Conservation (phyloP, 495 filamentous ascomycete species). For the Bryoglossum gracile region DNA sequence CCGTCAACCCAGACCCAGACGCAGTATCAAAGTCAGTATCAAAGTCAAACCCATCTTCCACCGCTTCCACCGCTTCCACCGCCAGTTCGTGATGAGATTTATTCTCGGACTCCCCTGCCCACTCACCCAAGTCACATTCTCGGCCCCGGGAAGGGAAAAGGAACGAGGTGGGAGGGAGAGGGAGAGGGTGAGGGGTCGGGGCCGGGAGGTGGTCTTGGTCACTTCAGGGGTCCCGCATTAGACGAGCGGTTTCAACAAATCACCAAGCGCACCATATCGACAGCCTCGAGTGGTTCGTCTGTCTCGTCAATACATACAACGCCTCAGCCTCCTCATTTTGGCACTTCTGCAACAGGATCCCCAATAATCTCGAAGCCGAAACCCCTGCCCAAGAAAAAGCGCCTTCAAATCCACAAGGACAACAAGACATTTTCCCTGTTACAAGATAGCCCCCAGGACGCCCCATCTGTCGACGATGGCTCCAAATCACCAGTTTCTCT, state of each 20-base stretch:
- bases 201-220: too few relatives aligned
- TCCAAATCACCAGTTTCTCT: conserved; percentile 1
- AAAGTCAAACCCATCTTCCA: too few relatives aligned
- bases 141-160: conserved; percentile 6
- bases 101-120: conserved; percentile 22
- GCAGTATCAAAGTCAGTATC: too few relatives aligned
- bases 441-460: conserved; percentile 16
- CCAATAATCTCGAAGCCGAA: conserved; percentile 16
- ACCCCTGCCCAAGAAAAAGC: conserved; percentile 20
- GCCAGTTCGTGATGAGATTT: conserved; percentile 17
- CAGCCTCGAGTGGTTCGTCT: conserved; percentile 16
- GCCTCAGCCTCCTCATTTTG: conserved; percentile 13
- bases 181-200: too few relatives aligned
- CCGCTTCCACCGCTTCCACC: neutral
- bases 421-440: conserved; percentile 26
- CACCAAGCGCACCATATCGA: conserved; percentile 10
- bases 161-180: conserved; percentile 8
- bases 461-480: conserved; percentile 6
- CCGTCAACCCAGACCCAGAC: neutral
- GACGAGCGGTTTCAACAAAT: conserved; percentile 14
- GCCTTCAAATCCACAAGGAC: conserved; percentile 21
- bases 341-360: conserved; percentile 22
- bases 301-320: conserved; percentile 10
- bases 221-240: conserved; percentile 14
- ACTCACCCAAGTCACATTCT: conserved; percentile 21